Conservation (phyloP, 2,329 filamentous ascomycete species). For the Fusarium succisae region DNA sequence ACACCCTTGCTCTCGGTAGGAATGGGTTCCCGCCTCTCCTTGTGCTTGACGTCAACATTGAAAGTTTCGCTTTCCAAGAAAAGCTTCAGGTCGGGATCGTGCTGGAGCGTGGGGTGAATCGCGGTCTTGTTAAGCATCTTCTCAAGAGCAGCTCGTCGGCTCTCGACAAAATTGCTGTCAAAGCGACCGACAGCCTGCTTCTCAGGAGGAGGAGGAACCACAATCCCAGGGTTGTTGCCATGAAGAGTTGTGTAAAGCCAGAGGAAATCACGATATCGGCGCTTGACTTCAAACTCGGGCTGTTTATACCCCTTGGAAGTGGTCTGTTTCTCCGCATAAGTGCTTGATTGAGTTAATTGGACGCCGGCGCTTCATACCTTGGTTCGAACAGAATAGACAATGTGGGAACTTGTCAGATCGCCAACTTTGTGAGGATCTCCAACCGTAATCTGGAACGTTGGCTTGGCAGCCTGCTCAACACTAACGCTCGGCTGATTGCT, state of each 20-base stretch:
- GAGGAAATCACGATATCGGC: constrained; percentile 94
- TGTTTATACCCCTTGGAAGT: constrained; percentile 96
- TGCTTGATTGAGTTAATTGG: background rate
- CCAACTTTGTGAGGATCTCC: constrained; percentile 98
- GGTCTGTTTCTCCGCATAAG: constrained; percentile 65
- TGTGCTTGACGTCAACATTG: constrained; percentile 97
- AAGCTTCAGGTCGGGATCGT: constrained; percentile 92
- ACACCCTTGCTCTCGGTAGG: constrained; percentile 92
- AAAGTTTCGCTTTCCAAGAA: constrained; percentile 97
- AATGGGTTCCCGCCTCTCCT: constrained; percentile 88
- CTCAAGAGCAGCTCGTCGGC: constrained; percentile 87
- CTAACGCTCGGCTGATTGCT: constrained; percentile 81
- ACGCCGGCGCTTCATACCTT: constrained; percentile 65
- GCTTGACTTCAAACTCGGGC: constrained; percentile 90
- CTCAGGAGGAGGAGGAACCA: constrained; percentile 94
- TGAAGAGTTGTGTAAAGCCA: constrained; percentile 98
- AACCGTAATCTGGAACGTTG: constrained; percentile 87
- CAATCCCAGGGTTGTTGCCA: constrained; percentile 91
- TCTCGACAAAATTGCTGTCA: constrained; percentile 96
- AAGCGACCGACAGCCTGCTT: constrained; percentile 98
- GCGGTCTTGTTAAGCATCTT: constrained; percentile 98
- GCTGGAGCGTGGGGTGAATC: constrained; percentile 86
- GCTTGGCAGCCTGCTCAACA: constrained; percentile 92
- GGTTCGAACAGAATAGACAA: constrained; percentile 95
- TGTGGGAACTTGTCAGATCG: constrained; percentile 95